Conservation (phyloP, 1,284 basidiomycete species). For the Stereum hirsutum region DNA sequence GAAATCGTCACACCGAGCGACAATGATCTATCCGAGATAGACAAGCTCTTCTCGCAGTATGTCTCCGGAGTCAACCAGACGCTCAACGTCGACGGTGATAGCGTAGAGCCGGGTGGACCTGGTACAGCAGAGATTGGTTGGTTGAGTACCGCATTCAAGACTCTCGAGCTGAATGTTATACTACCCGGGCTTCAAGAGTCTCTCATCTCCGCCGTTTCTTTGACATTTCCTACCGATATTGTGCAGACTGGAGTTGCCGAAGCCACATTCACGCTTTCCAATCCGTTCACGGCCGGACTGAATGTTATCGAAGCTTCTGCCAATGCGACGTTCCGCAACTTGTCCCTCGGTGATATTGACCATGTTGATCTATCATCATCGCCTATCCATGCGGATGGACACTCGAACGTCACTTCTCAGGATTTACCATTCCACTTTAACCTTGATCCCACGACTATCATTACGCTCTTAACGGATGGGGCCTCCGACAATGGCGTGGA, state of each 20-base stretch:
- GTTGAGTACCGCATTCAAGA: constrained; percentile 66
- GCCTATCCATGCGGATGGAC: constrained; percentile 54
- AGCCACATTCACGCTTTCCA: constrained; percentile 47
- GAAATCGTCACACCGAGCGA: constrained; percentile 56
- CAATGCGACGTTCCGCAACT: constrained; percentile 41
- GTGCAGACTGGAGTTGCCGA: constrained; percentile 48
- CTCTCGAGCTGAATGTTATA: constrained; percentile 50
- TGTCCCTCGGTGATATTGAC: constrained; percentile 51
- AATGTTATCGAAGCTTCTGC: constrained; percentile 54
- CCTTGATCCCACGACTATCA: constrained; percentile 52
- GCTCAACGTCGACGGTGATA: constrained; percentile 49
- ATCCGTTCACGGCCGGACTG: constrained; percentile 73
- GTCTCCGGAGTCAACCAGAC: constrained; percentile 58
- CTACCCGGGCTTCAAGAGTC: constrained; percentile 65
- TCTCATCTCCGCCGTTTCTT: constrained; percentile 44
- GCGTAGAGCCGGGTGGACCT: constrained; percentile 51
- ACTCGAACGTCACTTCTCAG: constrained; percentile 54
- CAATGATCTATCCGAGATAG: constrained; percentile 43
- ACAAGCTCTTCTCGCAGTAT: constrained; percentile 60
- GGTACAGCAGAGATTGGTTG: constrained; percentile 44
- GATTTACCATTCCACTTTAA: constrained; percentile 58
- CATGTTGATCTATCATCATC: constrained; percentile 40
- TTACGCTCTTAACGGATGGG: constrained; percentile 45
- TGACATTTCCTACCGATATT: constrained; percentile 51
- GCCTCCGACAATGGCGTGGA: constrained; percentile 48